Base-by-base conservation (phyloP, 352 stramenopile species). In the Globisporangium nodosum region DNA sequence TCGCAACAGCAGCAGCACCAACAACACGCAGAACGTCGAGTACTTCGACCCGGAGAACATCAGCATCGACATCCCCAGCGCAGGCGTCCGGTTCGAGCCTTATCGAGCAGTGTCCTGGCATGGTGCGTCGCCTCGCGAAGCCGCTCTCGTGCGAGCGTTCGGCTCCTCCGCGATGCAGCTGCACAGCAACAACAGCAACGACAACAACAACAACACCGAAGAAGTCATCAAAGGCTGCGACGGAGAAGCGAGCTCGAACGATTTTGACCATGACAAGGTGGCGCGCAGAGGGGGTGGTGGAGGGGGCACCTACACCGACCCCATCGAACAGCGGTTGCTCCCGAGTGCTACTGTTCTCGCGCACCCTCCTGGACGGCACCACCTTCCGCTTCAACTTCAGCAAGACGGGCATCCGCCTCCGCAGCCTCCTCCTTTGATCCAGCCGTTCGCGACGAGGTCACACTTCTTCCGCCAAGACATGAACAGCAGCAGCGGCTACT, bases 131-230 rank as follows among this genome's bases (percentile, higher is more conserved):
- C 81, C 81, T 15, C 73, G 81, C 0, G 81, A 90, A 63, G 78
- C 87, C 40, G 85, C 76, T 52, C 71, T 90, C 35, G 69, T 90
- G n/a, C 81, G 81, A 4, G 81, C 81, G 6, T 90, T 90, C 54
- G 74, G 81, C 9, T 78, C 80, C 4, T 66, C 66, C 35, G 68
- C 74, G 1, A 79, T 90, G 54, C 83, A 79, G 55, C 54, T 90
- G 16, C 64, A 76, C 47, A 52, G 52, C 33, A 48, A 20, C 37
- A 42, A 59, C 18, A 20, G 6, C 2, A 21, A 53, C n/a, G 30
- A 43, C 49, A 52, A 47, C 30, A 35, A 39, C 13, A 27, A 39
- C 21, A 33, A 47, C 16, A 31, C 35, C 15, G 45, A 12, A 7
- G 18, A n/a, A 1, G 21, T 18, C 55, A 31, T 12, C n/a, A 49